A percentile compares a stretch with the other conserved stretches of the same genome.
Conservation (phyloP, 1,284 basidiomycete species). For the Puccinia coronata region DNA sequence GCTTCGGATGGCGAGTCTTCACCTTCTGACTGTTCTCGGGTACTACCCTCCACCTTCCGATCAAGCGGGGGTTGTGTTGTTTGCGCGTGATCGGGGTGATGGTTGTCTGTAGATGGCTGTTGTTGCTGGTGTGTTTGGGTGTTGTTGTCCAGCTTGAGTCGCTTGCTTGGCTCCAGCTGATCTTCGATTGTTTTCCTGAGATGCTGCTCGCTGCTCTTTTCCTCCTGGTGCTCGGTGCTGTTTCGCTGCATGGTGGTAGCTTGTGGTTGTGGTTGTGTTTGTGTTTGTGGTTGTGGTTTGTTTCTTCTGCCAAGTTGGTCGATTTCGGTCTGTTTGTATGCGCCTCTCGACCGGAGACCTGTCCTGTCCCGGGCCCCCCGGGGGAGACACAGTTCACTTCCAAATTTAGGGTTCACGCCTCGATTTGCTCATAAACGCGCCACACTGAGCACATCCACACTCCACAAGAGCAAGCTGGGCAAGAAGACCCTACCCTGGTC, state of each 20-base stretch:
- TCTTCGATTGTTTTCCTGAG: background rate
- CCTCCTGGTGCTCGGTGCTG: background rate
- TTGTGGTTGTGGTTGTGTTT: no score
- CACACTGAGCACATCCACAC: no score
- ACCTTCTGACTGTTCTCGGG: background rate
- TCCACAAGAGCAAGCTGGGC: no score
- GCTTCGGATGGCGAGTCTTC: slow-evolving; percentile 2
- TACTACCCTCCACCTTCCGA: background rate
- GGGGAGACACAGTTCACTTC: background rate
- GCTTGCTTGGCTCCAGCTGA: slow-evolving; percentile 23
- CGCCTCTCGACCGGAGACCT: background rate
- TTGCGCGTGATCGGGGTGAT: background rate
- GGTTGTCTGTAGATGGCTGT: background rate
- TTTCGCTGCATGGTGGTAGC: background rate
- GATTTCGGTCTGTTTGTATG: background rate
- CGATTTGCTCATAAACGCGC: no score
- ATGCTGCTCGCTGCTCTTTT: slow-evolving; percentile 4
- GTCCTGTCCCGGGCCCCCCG: no score
- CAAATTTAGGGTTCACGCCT: no score
- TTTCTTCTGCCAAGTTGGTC: no score
- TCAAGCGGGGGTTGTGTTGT: background rate
- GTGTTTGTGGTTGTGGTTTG: no score
- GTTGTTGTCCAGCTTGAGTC: slow-evolving; percentile 30
- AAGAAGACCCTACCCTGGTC: no score
- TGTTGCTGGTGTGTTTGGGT: background rate